Conservation (phyloP, 345 rosid species). For the Orychophragmus violaceus region DNA sequence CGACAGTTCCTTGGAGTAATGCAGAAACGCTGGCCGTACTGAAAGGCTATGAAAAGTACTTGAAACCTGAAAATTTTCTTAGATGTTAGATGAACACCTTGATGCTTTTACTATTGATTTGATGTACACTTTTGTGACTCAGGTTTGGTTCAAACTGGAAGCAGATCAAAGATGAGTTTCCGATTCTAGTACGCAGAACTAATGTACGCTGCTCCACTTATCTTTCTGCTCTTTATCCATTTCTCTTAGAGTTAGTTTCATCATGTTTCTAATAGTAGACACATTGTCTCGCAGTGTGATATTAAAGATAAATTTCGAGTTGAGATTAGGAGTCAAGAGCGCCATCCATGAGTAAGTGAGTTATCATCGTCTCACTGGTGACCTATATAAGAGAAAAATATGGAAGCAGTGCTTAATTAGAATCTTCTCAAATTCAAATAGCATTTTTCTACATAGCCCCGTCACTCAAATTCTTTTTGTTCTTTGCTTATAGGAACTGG, state of each 20-base stretch:
- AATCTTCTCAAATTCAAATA: not conserved
- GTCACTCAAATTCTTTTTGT: not conserved
- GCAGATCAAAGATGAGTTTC: constrained; percentile 15
- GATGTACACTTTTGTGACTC: not conserved
- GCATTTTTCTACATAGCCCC: too few relatives aligned
- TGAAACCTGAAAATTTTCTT: constrained; percentile 2
- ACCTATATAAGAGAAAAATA: not conserved
- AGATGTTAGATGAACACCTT: constrained; percentile 11
- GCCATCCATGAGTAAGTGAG: constrained; percentile 18
- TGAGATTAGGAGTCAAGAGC: constrained; percentile 26
- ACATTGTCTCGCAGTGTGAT: constrained; percentile 21
- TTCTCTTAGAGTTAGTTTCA: not conserved
- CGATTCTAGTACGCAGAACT: constrained; percentile 23
- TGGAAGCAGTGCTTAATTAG: not conserved
- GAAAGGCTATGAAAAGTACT: constrained; percentile 26
- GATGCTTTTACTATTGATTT: not conserved
- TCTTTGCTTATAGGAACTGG: constrained; percentile 11
- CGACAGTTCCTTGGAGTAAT: constrained; percentile 19
- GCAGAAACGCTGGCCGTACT: constrained; percentile 27
- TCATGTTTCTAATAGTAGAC: not conserved
- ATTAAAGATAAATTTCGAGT: constrained; percentile 30
- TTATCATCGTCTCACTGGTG: not conserved
- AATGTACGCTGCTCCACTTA: constrained; percentile 14
- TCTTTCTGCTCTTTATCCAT: not conserved
- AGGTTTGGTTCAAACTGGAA: constrained; percentile 30